Conservation (phyloP, 202 grass and related monocot species). For the Setaria viridis region DNA sequence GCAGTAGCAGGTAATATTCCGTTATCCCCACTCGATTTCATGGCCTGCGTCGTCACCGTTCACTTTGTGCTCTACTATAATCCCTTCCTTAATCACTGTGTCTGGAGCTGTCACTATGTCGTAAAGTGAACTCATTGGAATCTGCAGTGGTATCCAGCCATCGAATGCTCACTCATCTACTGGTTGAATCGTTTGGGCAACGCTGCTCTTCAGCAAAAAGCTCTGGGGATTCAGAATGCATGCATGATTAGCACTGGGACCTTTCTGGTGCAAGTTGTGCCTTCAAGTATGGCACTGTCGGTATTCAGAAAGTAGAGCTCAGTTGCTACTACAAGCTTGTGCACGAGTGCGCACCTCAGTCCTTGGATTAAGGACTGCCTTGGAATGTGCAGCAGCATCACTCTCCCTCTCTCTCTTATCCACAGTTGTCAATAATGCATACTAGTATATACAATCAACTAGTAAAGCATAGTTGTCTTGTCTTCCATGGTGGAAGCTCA, state of each 20-base stretch:
- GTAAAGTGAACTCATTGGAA: not conserved
- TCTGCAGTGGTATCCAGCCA: not conserved
- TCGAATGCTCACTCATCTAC: not conserved
- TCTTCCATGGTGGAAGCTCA: conserved; percentile 36
- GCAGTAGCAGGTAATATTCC: conserved; percentile 10
- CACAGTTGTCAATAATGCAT: not conserved
- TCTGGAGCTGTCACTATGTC: not conserved
- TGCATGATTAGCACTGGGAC: not conserved
- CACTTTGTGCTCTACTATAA: not conserved
- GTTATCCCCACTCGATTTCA: conserved; percentile 15
- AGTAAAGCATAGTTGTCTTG: not conserved
- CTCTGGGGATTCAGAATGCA: not conserved
- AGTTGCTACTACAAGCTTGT: conserved; percentile 7
- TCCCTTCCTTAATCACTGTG: not conserved
- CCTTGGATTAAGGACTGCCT: conserved; percentile 46
- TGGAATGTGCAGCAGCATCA: conserved; percentile 31
- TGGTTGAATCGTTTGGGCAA: not conserved
- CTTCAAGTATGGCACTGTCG: not conserved
- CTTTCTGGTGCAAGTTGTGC: conserved; percentile 31
- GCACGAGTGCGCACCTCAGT: conserved; percentile 22
- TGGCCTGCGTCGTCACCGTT: conserved; percentile 10
- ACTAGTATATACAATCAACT: not conserved
- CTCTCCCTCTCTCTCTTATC: not conserved
- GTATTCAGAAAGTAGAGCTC: conserved; percentile 25
- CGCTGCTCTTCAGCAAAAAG: not conserved